Base-by-base conservation (phyloP, 129 eudicot genomes). In the Daucus carota region DNA sequence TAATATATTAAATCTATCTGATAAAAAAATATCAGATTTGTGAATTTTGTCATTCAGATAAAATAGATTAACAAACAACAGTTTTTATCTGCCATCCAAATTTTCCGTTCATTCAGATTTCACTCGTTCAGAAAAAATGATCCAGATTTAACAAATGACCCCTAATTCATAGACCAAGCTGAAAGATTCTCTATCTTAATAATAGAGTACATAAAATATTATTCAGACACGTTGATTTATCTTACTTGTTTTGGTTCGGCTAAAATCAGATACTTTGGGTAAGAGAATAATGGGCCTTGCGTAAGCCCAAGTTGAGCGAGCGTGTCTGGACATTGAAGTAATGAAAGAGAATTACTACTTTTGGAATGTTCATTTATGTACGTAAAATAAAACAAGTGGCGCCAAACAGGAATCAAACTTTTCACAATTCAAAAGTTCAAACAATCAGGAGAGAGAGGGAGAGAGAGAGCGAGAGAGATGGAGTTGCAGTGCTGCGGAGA, bases 401-500 rank as follows among this genome's bases (percentile, higher is more conserved):
- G 63, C 63, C 63, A 54, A 54, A 54, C 4, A n/a, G 15, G 14
- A 54, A 54, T 24, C 63, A 54, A 14, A 54, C 8, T 2, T 54
- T 54, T 54, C 63, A n/a, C 15, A n/a, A n/a, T 54, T 54, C 70
- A 63, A 63, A 63, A 63, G 20, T 54, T 54, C 31, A 54, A 54
- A n/a, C 63, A n/a, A 16, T 47, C 54, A 1, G 2, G 57, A 16
- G n/a, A 4, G 70, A 65, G 40, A 65, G 63, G 4, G n/a, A 4
- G 70, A 65, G 40, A 65, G 63, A 47, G 28, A 45, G 46, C 50
- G 38, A 65, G 78, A 78, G 85, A 47, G 79, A 84, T 81, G 79
- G 73, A 54, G 42, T 52, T 78, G 79, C 72, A 54, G 31, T 52
- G 29, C 14, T 76, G 75, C 63, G 82, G 75, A 70, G 57, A 60